Conservation (phyloP, 2,329 filamentous ascomycete genomes). For the Ascochyta lentis region DNA sequence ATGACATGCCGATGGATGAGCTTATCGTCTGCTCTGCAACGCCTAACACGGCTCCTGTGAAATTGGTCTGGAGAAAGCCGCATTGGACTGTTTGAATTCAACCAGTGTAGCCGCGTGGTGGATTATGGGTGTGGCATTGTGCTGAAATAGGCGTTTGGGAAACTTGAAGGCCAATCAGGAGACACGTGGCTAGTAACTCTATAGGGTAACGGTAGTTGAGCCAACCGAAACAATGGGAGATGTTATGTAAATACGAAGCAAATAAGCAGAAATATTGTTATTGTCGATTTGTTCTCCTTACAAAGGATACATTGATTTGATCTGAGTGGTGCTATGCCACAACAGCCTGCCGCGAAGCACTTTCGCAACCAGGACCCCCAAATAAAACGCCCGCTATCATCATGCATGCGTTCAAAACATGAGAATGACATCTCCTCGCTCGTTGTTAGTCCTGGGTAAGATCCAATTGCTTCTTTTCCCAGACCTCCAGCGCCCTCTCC, state of each 20-base stretch:
- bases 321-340: not conserved
- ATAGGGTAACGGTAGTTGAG: no score
- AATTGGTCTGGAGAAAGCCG: constrained; percentile 3
- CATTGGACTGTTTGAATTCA: constrained; percentile 3
- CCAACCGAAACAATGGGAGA: not conserved
- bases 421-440: not conserved
- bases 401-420: not conserved
- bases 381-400: constrained; percentile 6
- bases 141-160: no score
- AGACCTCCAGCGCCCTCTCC: constrained; percentile 11
- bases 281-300: not conserved
- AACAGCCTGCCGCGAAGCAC: constrained; percentile 11
- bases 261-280: not conserved
- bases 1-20: not conserved
- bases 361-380: constrained; percentile 8
- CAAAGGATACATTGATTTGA: not conserved
- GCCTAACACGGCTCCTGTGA: not conserved
- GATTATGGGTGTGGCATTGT: no score
- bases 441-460: constrained; percentile 6
- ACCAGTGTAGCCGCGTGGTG: no score
- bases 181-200: no score
- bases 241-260: not conserved
- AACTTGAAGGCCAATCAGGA: no score
- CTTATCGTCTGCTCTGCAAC: not conserved
- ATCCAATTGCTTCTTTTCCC: constrained; percentile 13